Evolutionary conservation across 805 yeast genomes (phyloP).

Genomic region (Lipomyces starkeyi): DNA sequence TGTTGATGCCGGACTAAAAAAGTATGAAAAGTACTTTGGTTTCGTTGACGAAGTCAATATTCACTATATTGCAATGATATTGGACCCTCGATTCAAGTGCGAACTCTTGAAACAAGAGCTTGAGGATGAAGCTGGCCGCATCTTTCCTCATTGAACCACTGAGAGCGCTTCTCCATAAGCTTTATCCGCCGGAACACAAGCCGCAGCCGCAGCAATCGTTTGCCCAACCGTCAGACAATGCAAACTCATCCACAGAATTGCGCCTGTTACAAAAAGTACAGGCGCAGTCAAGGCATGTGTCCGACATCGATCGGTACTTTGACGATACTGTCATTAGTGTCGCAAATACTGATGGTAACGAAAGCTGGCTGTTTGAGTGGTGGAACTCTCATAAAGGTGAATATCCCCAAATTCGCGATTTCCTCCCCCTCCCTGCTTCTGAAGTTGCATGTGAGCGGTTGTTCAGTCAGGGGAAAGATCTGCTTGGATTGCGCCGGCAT

Average conservation of each 20-base stretch:
- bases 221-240: background rate
- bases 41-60: slow-evolving; percentile 10
- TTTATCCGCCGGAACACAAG: background rate
- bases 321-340: slow-evolving; percentile 3
- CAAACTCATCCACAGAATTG: background rate
- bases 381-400: background rate
- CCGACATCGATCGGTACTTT: background rate
- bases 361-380: slow-evolving; percentile 5
- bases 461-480: background rate
- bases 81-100: slow-evolving; percentile 6
- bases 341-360: slow-evolving; percentile 3
- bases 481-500: slow-evolving; percentile 3
- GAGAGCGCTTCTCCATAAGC: background rate
- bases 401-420: slow-evolving; percentile 5
- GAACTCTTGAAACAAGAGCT: slow-evolving; percentile 7
- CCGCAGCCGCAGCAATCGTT: background rate
- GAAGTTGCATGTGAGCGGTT: slow-evolving; percentile 3
- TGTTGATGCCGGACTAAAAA: background rate
- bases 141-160: background rate
- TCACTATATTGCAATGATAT: background rate
- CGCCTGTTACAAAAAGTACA: background rate
- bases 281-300: too few relatives aligned
- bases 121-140: background rate
- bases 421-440: background rate
- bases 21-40: background rate